These are phyloP conservation scores for Daldinia decipiens DNA, from an alignment of 495 filamentous ascomycete genomes.

Conservation along the genomic window DNA sequence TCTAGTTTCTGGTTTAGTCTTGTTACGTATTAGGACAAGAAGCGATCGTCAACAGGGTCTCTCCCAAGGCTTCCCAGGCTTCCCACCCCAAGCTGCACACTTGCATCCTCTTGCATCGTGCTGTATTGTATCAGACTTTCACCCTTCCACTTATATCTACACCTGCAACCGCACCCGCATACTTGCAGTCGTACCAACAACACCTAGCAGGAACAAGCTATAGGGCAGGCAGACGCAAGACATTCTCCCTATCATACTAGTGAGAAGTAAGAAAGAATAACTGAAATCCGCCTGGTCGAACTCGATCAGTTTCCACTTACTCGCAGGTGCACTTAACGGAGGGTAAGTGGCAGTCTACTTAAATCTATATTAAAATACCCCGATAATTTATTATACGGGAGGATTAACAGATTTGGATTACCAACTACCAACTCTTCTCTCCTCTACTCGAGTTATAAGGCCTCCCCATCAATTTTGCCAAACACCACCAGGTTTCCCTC, in stretches of 20 bases:
- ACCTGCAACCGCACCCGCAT: slow-evolving; percentile 25
- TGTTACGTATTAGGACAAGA: slow-evolving; percentile 29
- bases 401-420: slow-evolving; percentile 24
- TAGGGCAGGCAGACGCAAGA: slow-evolving; percentile 24
- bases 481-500: slow-evolving; percentile 8
- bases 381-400: slow-evolving; percentile 39
- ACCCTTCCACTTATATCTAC: slow-evolving; percentile 18
- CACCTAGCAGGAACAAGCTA: slow-evolving; percentile 3
- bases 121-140: slow-evolving; percentile 19
- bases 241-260: slow-evolving; percentile 3
- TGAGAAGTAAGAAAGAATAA: slow-evolving; percentile 10
- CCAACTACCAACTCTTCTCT: not conserved
- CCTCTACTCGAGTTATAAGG: slow-evolving; percentile 17
- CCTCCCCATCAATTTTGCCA: slow-evolving; percentile 13
- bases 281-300: slow-evolving; percentile 19
- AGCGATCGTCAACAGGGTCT: slow-evolving; percentile 35
- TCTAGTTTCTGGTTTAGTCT: slow-evolving; percentile 5
- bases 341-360: slow-evolving; percentile 32
- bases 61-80: not conserved
- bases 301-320: slow-evolving; percentile 29
- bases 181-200: slow-evolving; percentile 26
- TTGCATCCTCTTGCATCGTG: slow-evolving; percentile 36
- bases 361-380: slow-evolving; percentile 36
- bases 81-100: slow-evolving; percentile 29
- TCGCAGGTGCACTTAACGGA: slow-evolving; percentile 21